These are phyloP conservation scores for Vanilla planifolia DNA, from an alignment of 106 monocot genomes.

Conservation along the genomic window DNA sequence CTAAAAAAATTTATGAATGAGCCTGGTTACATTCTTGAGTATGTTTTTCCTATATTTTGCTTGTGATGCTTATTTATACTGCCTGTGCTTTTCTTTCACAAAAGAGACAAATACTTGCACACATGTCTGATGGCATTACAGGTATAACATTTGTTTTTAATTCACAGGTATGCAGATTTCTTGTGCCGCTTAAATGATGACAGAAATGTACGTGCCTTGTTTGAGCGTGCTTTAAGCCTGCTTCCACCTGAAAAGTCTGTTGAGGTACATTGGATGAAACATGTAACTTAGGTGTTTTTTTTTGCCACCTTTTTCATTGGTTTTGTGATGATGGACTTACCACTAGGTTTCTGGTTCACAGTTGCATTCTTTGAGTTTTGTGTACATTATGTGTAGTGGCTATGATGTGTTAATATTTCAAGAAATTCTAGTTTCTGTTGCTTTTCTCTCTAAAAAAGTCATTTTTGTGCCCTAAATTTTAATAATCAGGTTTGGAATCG, in stretches of 20 bases:
- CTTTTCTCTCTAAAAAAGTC: no score
- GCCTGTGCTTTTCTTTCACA: not conserved
- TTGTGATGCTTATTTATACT: not conserved
- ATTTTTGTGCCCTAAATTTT: constrained; percentile 11
- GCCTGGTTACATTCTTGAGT: constrained; percentile 95
- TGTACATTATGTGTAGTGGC: not conserved
- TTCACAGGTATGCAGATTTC: constrained; percentile 89
- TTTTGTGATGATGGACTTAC: not conserved
- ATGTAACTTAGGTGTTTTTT: not conserved
- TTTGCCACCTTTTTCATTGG: not conserved
- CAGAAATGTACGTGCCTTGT: constrained; percentile 94
- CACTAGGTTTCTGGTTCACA: no score
- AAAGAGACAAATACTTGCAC: not conserved
- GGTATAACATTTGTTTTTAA: constrained; percentile 5
- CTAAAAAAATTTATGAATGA: constrained; percentile 91
- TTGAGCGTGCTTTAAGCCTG: constrained; percentile 87
- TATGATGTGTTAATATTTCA: no score
- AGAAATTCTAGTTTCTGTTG: no score
- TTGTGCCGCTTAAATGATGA: constrained; percentile 95
- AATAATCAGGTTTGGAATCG: constrained; percentile 76
- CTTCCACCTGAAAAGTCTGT: constrained; percentile 83
- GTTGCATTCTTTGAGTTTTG: not conserved
- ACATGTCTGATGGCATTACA: not conserved
- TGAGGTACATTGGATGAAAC: constrained; percentile 42
- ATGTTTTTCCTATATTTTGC: constrained; percentile 10